Conservation (phyloP, 257 asterid species). For the Lycium barbarum region DNA sequence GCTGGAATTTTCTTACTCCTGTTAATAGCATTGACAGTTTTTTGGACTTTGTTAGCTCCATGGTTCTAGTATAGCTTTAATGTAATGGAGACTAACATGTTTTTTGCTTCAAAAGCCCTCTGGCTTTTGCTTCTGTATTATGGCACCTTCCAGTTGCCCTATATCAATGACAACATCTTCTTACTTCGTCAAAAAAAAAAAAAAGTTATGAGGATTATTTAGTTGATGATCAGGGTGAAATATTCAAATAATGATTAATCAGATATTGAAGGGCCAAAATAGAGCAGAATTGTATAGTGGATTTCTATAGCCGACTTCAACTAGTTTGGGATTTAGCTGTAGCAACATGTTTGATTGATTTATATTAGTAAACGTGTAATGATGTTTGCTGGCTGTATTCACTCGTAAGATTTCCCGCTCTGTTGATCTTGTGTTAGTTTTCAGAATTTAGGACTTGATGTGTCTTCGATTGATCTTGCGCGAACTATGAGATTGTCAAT, state of each 20-base stretch:
- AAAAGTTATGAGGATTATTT: neutral
- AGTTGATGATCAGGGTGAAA: neutral
- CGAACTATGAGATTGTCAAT: neutral
- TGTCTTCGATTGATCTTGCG: neutral
- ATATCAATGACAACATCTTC: no score
- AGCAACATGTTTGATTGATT: neutral
- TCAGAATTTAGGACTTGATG: neutral
- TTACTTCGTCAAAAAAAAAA: no score
- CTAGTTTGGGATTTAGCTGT: neutral
- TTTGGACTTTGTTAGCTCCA: no score
- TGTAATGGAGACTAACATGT: no score
- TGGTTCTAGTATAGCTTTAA: no score
- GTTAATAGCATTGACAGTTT: no score
- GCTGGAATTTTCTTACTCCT: no score
- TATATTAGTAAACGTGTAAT: neutral
- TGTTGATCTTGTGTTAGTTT: neutral
- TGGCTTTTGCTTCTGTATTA: no score
- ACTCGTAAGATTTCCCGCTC: neutral
- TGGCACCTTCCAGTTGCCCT: no score
- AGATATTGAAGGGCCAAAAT: neutral
- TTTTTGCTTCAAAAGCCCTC: no score
- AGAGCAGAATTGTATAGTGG: neutral
- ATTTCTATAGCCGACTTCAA: neutral
- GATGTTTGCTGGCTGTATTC: constrained; percentile 24
- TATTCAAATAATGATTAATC: neutral